These are phyloP conservation scores for Phlebopus sp. DNA, from an alignment of 1,284 basidiomycete species.

Conservation along the genomic window DNA sequence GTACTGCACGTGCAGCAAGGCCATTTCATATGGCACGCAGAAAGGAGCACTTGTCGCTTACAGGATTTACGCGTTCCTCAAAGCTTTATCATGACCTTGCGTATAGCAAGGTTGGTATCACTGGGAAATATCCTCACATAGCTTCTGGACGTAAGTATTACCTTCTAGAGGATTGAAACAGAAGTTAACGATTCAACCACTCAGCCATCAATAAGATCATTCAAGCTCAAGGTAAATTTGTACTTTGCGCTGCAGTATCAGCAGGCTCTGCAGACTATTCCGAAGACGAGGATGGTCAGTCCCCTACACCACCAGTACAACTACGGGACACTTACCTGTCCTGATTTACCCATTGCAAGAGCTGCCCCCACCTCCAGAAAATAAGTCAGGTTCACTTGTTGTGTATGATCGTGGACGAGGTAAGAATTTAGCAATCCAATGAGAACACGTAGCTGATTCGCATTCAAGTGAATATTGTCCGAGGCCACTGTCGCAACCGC, in stretches of 20 bases:
- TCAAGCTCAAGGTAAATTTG: constrained; percentile 34
- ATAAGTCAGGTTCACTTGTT: constrained; percentile 39
- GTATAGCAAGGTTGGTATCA: constrained; percentile 27
- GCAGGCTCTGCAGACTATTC: constrained; percentile 36
- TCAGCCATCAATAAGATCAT: constrained; percentile 43
- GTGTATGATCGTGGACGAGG: constrained; percentile 31
- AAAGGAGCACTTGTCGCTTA: constrained; percentile 17
- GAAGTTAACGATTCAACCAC: constrained; percentile 4
- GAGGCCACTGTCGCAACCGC: constrained; percentile 21
- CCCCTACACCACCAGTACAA: neutral
- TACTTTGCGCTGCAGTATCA: constrained; percentile 36
- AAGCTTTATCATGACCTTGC: constrained; percentile 23
- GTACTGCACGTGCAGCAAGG: constrained; percentile 23
- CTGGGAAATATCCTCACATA: constrained; percentile 29
- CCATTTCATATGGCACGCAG: constrained; percentile 21
- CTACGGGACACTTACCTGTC: neutral
- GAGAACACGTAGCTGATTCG: neutral
- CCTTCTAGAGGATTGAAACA: neutral
- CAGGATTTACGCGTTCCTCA: constrained; percentile 13
- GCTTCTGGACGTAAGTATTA: constrained; percentile 27
- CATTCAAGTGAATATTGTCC: constrained; percentile 20
- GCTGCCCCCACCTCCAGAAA: constrained; percentile 33
- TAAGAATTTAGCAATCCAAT: constrained; percentile 3
- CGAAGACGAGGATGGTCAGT: constrained; percentile 30
- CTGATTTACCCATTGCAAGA: constrained; percentile 4